Base-by-base conservation (phyloP, 306 rosid species). In the Hippophae gyantsensis region DNA sequence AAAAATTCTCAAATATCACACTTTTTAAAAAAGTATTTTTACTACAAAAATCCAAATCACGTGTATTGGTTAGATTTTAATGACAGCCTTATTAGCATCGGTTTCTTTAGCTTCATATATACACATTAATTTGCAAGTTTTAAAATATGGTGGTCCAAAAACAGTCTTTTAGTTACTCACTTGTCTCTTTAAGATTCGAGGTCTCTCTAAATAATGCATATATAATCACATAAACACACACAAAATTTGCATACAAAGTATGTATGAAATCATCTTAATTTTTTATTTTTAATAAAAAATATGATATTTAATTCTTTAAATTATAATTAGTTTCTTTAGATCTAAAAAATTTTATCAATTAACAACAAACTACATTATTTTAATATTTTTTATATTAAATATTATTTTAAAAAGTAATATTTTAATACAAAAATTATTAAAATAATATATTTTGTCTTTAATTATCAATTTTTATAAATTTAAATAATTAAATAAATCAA, bases 71-170 rank as follows among this genome's bases (percentile, higher is more conserved):
- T 52, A 11, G 14, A 26, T 53, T 42, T 49, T 61, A 27, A 25
- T 52, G 38, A 66, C 67, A 75, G 63, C 72, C 66, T 61, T 71
- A 45, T 56, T 48, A 47, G 49, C 60, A 32, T 66, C 61, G 70
- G 56, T 47, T 23, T 32, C 3, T 32, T 32, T 32, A 32, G 38
- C 38, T 38, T 63, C n/a, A 49, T 52, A 9, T 58, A 14, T 52
- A 6, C 11, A 42, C 13, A 56, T 61, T 52, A 62, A 58, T 48
- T n/a, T 56, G 76, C 69, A 66, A 52, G 62, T 52, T 52, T 57
- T 48, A 12, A 7, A 58, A 25, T 54, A 27, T 46, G 53, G 76
- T 69, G 70, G 80, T 71, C 76, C 76, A 71, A 62, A 70, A 27
- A 13, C 51, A 25, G 13, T 49, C 14, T 32, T 6, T 48, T 42